Evolutionary conservation across 2,329 filamentous ascomycete genomes (phyloP).

Genomic region (Alternaria gansuensis): DNA sequence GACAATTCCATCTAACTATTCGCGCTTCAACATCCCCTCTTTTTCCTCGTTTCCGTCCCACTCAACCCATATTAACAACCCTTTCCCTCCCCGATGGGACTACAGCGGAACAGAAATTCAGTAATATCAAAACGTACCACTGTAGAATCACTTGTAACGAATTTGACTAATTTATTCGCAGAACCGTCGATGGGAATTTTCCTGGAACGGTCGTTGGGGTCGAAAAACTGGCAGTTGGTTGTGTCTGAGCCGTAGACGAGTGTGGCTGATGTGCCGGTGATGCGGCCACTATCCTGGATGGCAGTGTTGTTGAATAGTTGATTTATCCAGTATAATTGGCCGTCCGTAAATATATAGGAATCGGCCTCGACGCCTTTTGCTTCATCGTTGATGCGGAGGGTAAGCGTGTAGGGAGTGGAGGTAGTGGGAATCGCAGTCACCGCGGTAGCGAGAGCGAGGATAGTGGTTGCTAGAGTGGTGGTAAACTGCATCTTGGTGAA

Average conservation of each 20-base stretch:
- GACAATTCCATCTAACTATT: neutral
- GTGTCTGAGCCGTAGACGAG: constrained; percentile 21
- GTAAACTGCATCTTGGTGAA: constrained; percentile 28
- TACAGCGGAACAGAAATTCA: no score
- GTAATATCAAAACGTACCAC: no score
- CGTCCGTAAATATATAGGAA: constrained; percentile 20
- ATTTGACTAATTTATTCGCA: constrained; percentile 25
- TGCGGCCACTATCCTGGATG: constrained; percentile 18
- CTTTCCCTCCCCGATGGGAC: no score
- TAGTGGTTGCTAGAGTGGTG: constrained; percentile 18
- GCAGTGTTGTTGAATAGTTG: constrained; percentile 20
- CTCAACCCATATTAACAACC: no score
- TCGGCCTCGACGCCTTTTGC: constrained; percentile 16
- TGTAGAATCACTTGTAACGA: no score
- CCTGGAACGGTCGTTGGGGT: neutral
- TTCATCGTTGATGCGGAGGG: constrained; percentile 25
- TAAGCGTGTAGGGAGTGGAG: constrained; percentile 10
- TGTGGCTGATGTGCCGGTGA: constrained; percentile 25
- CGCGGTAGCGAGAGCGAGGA: constrained; percentile 20
- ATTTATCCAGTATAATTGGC: constrained; percentile 5
- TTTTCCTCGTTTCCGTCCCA: no score
- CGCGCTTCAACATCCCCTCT: neutral
- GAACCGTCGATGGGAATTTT: constrained; percentile 18
- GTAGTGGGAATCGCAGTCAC: constrained; percentile 12
- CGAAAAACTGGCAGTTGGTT: constrained; percentile 24